Evolutionary conservation across 257 asterid species (phyloP).

Genomic region (Nicotiana obtusifolia): DNA sequence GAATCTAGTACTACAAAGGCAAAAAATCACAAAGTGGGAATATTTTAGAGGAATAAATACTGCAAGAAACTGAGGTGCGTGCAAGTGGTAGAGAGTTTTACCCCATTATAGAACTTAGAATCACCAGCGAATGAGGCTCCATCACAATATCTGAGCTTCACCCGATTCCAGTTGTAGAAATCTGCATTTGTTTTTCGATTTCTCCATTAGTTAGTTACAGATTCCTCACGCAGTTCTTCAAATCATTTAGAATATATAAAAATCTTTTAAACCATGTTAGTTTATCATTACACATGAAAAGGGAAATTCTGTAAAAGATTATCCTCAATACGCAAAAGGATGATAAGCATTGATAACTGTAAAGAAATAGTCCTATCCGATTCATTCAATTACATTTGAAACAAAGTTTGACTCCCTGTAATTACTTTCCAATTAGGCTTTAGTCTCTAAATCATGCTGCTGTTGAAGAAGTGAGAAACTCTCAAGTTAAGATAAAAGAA

Average conservation of each 20-base stretch:
- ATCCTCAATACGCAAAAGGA: neutral
- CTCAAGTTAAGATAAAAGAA: too few species aligned
- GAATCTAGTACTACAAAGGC: neutral
- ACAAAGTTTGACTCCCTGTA: neutral
- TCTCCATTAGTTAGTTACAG: neutral
- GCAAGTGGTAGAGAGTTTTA: conserved; percentile 15
- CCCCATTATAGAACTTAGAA: conserved; percentile 56
- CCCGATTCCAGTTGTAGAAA: conserved; percentile 96
- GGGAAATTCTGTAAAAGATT: neutral
- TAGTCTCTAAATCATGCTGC: neutral
- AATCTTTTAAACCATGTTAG: neutral
- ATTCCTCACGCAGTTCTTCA: neutral
- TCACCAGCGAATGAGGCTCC: conserved; percentile 97
- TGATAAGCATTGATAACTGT: neutral
- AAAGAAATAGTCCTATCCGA: neutral
- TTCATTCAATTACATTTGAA: neutral
- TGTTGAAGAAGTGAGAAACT: too few species aligned
- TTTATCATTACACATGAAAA: neutral
- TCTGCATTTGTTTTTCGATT: conserved; percentile 34
- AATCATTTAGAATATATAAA: too few species aligned
- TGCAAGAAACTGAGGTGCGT: neutral
- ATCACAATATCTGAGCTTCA: conserved; percentile 88
- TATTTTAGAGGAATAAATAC: neutral
- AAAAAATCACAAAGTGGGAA: neutral
- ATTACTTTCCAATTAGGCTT: neutral